Base-by-base conservation (phyloP, 2,329 filamentous ascomycete species). In the Orbilia blumenaviensis region DNA sequence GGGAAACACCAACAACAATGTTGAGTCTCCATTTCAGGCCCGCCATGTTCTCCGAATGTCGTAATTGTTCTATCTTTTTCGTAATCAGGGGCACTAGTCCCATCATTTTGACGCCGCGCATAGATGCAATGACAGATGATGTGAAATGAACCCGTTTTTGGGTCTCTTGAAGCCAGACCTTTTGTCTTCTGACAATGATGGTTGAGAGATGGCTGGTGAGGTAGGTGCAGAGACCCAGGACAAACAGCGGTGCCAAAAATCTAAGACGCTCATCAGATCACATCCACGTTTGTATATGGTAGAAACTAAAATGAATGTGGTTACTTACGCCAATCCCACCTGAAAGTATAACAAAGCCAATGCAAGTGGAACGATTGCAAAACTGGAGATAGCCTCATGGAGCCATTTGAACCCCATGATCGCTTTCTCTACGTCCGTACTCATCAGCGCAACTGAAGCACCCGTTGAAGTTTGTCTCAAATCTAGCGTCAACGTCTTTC, bases 371-470 rank as follows among this genome's bases (percentile, higher is more conserved):
- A 83, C 80, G 52, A 83, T 80, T n/a, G 83, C 71, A 1, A 77
- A 42, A 66, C 80, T 83, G 0, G 82, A 83, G 83, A 84, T 85
- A 6, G 83, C 72, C 29, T 85, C 83, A 50, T 86, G 86, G 27
- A 85, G 68, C 2, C 62, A 78, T 5, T 79, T 81, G 3, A 82
- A 80, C 0, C 83, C 85, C 0, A 78, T 27, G 2, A 81, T 79
- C 2, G 86, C 83, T 2, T 83, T 82, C 71, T 86, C 85, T 12
- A 86, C 81, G 50, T 87, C 86, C 1, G 84, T 83, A 68, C 82
- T 85, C 85, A 86, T 87, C 2, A 86, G 81, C 0, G 85, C 86
- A 52, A 86, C 77, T 0, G 84, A 82, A 0, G 84, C 83, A 1
- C 83, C 81, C 9, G 85, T 82, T 29, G 84, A 82, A 1, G 82